These are phyloP conservation scores for Venturia oleaginea DNA, from an alignment of 2,329 filamentous ascomycete genomes.

Conservation along the genomic window DNA sequence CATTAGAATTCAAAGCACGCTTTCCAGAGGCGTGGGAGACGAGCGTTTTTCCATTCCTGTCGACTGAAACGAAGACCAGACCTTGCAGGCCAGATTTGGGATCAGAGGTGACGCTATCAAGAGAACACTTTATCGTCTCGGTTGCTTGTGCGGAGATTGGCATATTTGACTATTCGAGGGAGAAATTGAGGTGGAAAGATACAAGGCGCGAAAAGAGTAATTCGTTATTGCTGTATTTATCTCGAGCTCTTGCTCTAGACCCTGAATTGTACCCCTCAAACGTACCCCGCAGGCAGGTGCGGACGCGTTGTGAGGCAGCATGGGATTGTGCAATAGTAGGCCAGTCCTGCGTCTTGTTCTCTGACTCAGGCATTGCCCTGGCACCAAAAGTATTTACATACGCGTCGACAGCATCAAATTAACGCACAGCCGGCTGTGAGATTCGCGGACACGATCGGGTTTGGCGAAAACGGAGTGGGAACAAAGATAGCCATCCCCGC, in stretches of 20 bases:
- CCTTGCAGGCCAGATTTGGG: constrained; percentile 36
- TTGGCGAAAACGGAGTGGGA: background rate
- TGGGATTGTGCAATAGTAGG: background rate
- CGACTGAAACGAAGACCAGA: constrained; percentile 38
- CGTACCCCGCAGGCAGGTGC: constrained; percentile 1
- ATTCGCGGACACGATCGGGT: background rate
- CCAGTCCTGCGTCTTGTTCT: background rate
- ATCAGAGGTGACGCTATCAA: constrained; percentile 31
- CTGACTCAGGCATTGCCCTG: background rate
- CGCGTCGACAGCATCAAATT: background rate
- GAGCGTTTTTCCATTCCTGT: constrained; percentile 38
- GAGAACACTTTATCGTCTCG: constrained; percentile 28
- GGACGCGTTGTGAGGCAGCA: background rate
- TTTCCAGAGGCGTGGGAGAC: constrained; percentile 35
- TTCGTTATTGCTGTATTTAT: background rate
- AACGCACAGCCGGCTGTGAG: too few relatives aligned
- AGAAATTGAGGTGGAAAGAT: background rate
- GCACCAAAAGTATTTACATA: background rate
- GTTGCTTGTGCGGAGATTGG: constrained; percentile 21
- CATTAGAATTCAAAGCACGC: constrained; percentile 28
- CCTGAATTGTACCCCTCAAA: background rate
- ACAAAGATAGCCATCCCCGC: background rate
- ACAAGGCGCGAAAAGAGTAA: background rate
- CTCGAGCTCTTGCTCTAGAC: background rate
- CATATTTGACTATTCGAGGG: background rate